A percentile compares a stretch with the other conserved stretches of the same genome.
Conservation (phyloP, 805 yeast species). For the Sungouiozyma intestinalis region DNA sequence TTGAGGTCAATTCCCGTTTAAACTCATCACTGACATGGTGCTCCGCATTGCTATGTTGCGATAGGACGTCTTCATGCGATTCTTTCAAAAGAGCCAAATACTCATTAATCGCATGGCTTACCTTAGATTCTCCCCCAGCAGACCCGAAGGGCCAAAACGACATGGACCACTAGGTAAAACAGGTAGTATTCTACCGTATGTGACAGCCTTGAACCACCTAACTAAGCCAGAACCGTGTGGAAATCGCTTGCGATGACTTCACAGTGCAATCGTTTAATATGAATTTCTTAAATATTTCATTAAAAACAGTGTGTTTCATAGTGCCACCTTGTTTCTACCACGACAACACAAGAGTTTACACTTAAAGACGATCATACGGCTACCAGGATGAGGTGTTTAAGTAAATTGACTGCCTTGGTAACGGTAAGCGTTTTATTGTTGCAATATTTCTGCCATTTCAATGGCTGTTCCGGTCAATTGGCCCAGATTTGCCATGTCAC, state of each 20-base stretch:
- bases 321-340: too few relatives aligned
- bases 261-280: background rate
- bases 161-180: constrained; percentile 10
- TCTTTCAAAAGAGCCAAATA: too few relatives aligned
- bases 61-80: too few relatives aligned
- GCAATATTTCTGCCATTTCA: constrained; percentile 14
- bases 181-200: background rate
- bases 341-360: too few relatives aligned
- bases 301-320: too few relatives aligned
- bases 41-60: too few relatives aligned
- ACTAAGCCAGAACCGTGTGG: background rate
- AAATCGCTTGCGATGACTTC: background rate
- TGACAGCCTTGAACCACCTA: background rate
- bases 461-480: constrained; percentile 12
- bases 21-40: too few relatives aligned
- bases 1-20: constrained; percentile 5
- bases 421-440: constrained; percentile 7
- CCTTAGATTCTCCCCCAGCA: constrained; percentile 20
- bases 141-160: constrained; percentile 35
- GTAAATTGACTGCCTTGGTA: constrained; percentile 7
- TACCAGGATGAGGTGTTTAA: constrained; percentile 16
- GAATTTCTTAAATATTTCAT: too few relatives aligned
- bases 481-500: constrained; percentile 14
- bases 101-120: constrained; percentile 28
- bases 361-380: background rate